A percentile compares a stretch with the other conserved stretches of the same genome.
Conservation (phyloP, 495 filamentous ascomycete genomes). For the Aspergillus homomorphus region DNA sequence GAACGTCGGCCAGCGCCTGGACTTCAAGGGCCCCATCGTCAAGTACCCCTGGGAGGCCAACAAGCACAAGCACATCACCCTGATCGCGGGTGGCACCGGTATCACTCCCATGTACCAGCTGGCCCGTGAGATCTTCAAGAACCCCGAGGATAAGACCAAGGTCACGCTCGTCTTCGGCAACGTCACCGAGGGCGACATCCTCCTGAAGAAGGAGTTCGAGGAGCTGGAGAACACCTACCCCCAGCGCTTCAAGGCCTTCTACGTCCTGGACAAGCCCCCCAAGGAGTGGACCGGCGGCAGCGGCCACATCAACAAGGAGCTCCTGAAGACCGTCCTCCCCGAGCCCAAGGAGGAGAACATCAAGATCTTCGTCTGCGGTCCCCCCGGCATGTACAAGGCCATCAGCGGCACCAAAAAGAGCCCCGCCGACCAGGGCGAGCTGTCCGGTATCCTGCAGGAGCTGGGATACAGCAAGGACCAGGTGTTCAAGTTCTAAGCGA, state of each 20-base stretch:
- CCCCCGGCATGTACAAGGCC: constrained; percentile 89
- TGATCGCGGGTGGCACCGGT: constrained; percentile 92
- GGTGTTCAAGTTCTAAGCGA: constrained; percentile 90
- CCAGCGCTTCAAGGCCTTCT: constrained; percentile 88
- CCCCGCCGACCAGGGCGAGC: constrained; percentile 88
- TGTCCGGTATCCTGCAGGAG: constrained; percentile 79
- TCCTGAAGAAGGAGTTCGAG: constrained; percentile 78
- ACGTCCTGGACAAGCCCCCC: constrained; percentile 83
- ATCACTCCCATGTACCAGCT: constrained; percentile 96
- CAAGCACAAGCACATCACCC: constrained; percentile 90
- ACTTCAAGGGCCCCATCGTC: constrained; percentile 90
- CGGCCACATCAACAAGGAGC: constrained; percentile 81
- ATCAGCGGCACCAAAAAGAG: constrained; percentile 86
- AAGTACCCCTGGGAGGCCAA: constrained; percentile 91
- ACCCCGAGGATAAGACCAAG: constrained; percentile 94
- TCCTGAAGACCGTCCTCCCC: constrained; percentile 87
- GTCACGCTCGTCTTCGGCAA: constrained; percentile 93
- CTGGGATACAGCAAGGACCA: constrained; percentile 89
- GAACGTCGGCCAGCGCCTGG: constrained; percentile 71
- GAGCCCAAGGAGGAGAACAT: constrained; percentile 86
- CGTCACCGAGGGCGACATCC: constrained; percentile 78
- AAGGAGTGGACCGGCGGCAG: constrained; percentile 70
- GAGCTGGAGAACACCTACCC: constrained; percentile 88
- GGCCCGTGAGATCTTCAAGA: constrained; percentile 79
- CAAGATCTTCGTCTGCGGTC: constrained; percentile 90